Conservation (phyloP, 2,329 filamentous ascomycete genomes). For the Blumeriella jaapii region DNA sequence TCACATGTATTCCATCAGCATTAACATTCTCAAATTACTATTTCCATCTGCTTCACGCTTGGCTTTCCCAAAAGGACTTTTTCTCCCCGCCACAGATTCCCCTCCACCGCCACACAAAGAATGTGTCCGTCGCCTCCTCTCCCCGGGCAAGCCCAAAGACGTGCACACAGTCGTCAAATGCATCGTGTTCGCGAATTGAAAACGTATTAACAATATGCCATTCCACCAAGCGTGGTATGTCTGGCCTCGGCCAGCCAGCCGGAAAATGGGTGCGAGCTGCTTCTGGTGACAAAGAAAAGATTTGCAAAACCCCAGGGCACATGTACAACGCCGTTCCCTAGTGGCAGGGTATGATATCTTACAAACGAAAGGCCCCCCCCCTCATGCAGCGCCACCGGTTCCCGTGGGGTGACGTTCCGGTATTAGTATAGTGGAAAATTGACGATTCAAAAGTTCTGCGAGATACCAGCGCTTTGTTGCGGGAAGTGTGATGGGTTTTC, state of each 20-base stretch:
- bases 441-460: slow-evolving; percentile 77
- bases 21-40: not conserved
- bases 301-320: slow-evolving; percentile 2
- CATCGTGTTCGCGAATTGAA: slow-evolving; percentile 7
- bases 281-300: slow-evolving; percentile 5
- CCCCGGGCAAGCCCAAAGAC: slow-evolving; percentile 2
- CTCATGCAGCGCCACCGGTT: slow-evolving; percentile 3
- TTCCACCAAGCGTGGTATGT: slow-evolving; percentile 3
- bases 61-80: not conserved
- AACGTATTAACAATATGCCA: slow-evolving; percentile 7
- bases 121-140: slow-evolving; percentile 4
- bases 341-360: slow-evolving; percentile 2
- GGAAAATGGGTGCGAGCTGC: slow-evolving; percentile 3
- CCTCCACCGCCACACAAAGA: not conserved
- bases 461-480: slow-evolving; percentile 87
- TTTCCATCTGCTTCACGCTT: not conserved
- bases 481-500: slow-evolving; percentile 84
- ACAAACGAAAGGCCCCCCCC: slow-evolving; percentile 3
- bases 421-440: slow-evolving; percentile 12
- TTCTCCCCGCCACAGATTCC: not conserved
- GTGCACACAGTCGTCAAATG: slow-evolving; percentile 11
- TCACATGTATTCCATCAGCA: not conserved
- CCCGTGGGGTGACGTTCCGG: slow-evolving; percentile 3
- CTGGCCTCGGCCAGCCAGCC: slow-evolving; percentile 1
- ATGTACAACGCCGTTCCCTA: slow-evolving; percentile 1